A percentile compares a stretch with the other conserved stretches of the same genome.
phyloP scores from a whole-genome alignment of 2,329 filamentous ascomycete species.

The Leptographium procerum region DNA sequence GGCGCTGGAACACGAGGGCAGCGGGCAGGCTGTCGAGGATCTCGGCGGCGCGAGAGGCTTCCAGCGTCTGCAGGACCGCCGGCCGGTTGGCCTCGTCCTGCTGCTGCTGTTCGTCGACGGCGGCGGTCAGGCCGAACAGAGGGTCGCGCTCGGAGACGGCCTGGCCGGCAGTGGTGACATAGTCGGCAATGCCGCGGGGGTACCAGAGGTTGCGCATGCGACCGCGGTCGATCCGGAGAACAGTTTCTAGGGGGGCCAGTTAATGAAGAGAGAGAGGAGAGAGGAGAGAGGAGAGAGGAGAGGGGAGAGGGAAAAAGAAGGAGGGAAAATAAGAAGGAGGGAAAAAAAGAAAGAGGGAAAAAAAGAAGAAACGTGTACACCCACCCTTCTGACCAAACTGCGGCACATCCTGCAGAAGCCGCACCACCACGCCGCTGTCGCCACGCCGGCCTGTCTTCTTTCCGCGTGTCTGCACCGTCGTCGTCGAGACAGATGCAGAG shows the following conservation, averaged over 20 bases:
- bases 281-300: not conserved
- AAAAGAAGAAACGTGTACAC: not conserved
- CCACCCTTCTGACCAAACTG: conserved; percentile 28
- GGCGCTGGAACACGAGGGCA: conserved; percentile 26
- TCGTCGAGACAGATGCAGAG: not conserved
- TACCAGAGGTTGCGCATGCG: conserved; percentile 27
- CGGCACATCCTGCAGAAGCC: conserved; percentile 28
- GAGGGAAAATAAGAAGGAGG: too few species aligned
- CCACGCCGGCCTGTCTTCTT: conserved; percentile 24
- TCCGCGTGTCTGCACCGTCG: conserved; percentile 16
- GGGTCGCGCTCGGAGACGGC: conserved; percentile 21
- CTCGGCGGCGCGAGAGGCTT: conserved; percentile 24
- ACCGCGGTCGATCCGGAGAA: conserved; percentile 22
- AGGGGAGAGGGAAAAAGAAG: conserved; percentile 1
- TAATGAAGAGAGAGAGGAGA: not conserved
- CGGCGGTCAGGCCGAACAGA: conserved; percentile 11
- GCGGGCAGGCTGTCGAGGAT: conserved; percentile 24
- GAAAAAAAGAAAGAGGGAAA: not conserved
- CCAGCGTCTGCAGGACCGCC: not conserved
- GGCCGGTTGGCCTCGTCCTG: not conserved
- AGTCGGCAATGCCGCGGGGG: conserved; percentile 22
- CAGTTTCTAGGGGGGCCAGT: conserved; percentile 14
- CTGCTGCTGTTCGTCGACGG: too few species aligned
- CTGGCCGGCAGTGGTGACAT: conserved; percentile 22
- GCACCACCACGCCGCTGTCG: conserved; percentile 31